These are phyloP conservation scores for Russula lepida DNA, from an alignment of 768 basidiomycete genomes.

Conservation along the genomic window DNA sequence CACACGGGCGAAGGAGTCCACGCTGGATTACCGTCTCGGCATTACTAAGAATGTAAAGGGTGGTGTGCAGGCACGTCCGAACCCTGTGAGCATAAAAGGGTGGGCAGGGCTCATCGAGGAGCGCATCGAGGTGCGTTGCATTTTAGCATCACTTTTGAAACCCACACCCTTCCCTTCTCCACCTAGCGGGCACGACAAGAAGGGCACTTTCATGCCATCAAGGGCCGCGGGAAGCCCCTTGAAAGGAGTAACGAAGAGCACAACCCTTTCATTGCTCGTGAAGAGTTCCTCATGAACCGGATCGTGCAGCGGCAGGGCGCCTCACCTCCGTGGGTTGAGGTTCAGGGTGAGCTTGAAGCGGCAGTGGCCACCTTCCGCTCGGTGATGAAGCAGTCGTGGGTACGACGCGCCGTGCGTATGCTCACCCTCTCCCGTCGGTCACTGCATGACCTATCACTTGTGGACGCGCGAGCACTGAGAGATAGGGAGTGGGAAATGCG, in stretches of 20 bases:
- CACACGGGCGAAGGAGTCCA: slow-evolving; percentile 58
- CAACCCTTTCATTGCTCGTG: slow-evolving; percentile 63
- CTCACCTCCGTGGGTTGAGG: slow-evolving; percentile 79
- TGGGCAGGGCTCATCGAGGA: slow-evolving; percentile 74
- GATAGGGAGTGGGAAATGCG: slow-evolving; percentile 65
- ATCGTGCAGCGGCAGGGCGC: slow-evolving; percentile 78
- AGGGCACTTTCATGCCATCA: slow-evolving; percentile 64
- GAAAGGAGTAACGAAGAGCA: slow-evolving; percentile 35
- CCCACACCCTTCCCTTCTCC: neutral
- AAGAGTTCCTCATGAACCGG: slow-evolving; percentile 81
- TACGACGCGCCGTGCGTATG: slow-evolving; percentile 61
- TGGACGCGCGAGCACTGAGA: slow-evolving; percentile 38
- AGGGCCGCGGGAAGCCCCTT: slow-evolving; percentile 55
- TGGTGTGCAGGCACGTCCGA: slow-evolving; percentile 29
- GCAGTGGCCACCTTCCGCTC: slow-evolving; percentile 55
- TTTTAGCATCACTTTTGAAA: neutral
- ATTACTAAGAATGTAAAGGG: slow-evolving; percentile 29
- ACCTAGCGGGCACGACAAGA: slow-evolving; percentile 53
- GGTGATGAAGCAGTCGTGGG: slow-evolving; percentile 59
- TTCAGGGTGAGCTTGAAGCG: slow-evolving; percentile 66
- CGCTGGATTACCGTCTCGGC: slow-evolving; percentile 69
- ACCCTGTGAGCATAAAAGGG: slow-evolving; percentile 60
- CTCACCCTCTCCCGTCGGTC: slow-evolving; percentile 40
- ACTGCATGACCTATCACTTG: slow-evolving; percentile 29
- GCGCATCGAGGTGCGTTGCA: slow-evolving; percentile 54